These are phyloP conservation scores for Dryadomyces sulphureus DNA, from an alignment of 2,329 filamentous ascomycete species.

Conservation along the genomic window DNA sequence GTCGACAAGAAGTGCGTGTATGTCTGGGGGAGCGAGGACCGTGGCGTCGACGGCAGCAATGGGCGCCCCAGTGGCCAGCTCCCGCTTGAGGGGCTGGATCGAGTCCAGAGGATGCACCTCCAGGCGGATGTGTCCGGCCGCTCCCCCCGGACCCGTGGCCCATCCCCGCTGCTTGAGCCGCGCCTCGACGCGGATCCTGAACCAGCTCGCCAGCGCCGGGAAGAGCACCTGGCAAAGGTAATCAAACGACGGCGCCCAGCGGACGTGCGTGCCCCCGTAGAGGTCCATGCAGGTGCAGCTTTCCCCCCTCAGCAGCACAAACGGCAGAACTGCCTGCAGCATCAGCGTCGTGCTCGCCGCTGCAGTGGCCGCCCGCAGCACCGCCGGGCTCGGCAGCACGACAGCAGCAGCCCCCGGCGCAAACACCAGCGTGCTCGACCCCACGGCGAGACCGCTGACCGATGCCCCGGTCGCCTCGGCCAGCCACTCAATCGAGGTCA, in stretches of 20 bases:
- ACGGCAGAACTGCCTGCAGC: slow-evolving; percentile 45
- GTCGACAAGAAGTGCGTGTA: slow-evolving; percentile 26
- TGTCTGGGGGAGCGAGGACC: slow-evolving; percentile 30
- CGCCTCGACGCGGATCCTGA: slow-evolving; percentile 31
- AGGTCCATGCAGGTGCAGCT: slow-evolving; percentile 26
- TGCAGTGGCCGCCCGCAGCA: slow-evolving; percentile 25
- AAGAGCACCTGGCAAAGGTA: slow-evolving; percentile 48
- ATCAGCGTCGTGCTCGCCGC: slow-evolving; percentile 42
- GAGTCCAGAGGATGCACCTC: slow-evolving; percentile 17
- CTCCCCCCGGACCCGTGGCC: slow-evolving; percentile 20
- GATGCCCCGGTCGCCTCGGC: slow-evolving; percentile 35
- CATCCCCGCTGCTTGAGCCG: slow-evolving; percentile 33
- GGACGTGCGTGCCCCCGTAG: slow-evolving; percentile 44
- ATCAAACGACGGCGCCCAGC: slow-evolving; percentile 42
- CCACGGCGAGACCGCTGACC: slow-evolving; percentile 33
- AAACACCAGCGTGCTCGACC: slow-evolving; percentile 35
- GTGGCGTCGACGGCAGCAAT: slow-evolving; percentile 34
- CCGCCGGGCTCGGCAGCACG: slow-evolving; percentile 5
- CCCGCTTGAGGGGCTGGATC: not conserved
- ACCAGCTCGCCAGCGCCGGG: slow-evolving; percentile 34
- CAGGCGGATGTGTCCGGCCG: slow-evolving; percentile 29
- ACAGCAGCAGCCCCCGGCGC: slow-evolving; percentile 12
- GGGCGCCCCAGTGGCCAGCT: no score
- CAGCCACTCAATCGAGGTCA: slow-evolving; percentile 39
- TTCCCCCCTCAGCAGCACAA: slow-evolving; percentile 30